Conservation (phyloP, 2,329 filamentous ascomycete species). For the Cryphonectria radicalis region DNA sequence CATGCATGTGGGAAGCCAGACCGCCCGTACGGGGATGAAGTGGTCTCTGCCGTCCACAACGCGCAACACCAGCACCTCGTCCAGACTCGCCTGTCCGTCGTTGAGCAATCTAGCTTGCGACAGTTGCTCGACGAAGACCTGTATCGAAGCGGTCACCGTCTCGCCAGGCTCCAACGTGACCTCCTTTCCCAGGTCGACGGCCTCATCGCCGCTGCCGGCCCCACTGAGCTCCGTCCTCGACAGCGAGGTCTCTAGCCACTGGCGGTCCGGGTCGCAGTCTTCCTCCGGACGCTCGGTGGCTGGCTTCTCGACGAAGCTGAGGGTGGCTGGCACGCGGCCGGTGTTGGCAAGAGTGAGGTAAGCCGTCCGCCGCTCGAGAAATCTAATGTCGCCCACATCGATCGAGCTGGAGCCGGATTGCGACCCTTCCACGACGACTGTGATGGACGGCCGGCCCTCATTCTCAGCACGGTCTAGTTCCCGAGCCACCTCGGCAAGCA, state of each 20-base stretch:
- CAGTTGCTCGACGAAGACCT: constrained; percentile 67
- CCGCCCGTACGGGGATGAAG: constrained; percentile 80
- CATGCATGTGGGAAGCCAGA: constrained; percentile 82
- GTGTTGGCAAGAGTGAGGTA: constrained; percentile 90
- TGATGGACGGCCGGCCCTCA: constrained; percentile 80
- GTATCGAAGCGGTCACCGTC: constrained; percentile 71
- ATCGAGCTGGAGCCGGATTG: constrained; percentile 58
- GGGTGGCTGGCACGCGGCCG: constrained; percentile 76
- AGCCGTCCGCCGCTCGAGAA: constrained; percentile 66
- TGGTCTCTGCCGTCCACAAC: constrained; percentile 86
- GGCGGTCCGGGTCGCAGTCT: constrained; percentile 34
- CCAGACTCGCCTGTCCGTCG: constrained; percentile 65
- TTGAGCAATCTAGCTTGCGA: constrained; percentile 73
- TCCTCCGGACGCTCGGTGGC: constrained; percentile 48
- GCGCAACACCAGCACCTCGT: constrained; percentile 86
- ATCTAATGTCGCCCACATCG: constrained; percentile 78
- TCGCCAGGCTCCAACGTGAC: constrained; percentile 85
- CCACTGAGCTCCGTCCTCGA: constrained; percentile 49
- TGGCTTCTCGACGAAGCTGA: constrained; percentile 79
- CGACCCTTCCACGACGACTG: constrained; percentile 74
- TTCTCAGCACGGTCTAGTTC: constrained; percentile 92
- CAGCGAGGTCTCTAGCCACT: constrained; percentile 75
- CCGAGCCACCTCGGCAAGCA: constrained; percentile 85
- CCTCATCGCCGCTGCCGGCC: constrained; percentile 37
- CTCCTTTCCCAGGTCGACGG: constrained; percentile 44